Percentiles rank a stretch among this genome's conserved stretches.
phyloP scores from a whole-genome alignment of 345 rosid genomes.

The Cardamine occulta region DNA sequence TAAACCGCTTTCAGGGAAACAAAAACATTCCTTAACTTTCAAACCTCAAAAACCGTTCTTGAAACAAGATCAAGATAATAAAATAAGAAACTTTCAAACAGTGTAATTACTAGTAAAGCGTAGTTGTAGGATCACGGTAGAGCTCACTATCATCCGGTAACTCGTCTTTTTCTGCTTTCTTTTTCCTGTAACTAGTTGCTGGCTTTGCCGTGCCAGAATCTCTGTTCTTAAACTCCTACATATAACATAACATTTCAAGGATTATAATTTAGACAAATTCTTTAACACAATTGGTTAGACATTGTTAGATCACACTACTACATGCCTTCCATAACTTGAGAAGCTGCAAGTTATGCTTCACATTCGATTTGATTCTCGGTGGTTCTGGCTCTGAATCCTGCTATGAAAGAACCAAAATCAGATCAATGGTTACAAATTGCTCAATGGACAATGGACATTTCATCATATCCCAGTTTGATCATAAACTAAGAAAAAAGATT shows the following conservation, averaged over 20 bases:
- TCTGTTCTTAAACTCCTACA: constrained; percentile 69
- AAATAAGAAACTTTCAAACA: constrained; percentile 24
- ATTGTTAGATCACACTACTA: not conserved
- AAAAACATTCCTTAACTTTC: constrained; percentile 23
- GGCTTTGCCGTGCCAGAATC: constrained; percentile 69
- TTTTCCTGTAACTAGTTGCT: constrained; percentile 85
- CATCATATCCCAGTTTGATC: constrained; percentile 9
- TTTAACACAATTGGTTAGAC: not conserved
- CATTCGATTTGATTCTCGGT: constrained; percentile 85
- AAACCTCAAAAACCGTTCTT: constrained; percentile 14
- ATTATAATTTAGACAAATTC: not conserved
- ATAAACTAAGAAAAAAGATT: not conserved
- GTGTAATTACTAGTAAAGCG: constrained; percentile 78
- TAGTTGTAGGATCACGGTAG: constrained; percentile 68
- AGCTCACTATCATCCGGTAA: constrained; percentile 65
- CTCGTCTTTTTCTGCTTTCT: constrained; percentile 73
- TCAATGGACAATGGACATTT: not conserved
- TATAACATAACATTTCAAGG: not conserved
- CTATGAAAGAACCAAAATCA: constrained; percentile 17
- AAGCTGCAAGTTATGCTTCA: constrained; percentile 87
- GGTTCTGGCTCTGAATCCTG: constrained; percentile 74
- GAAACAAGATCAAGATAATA: constrained; percentile 13
- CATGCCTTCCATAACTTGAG: constrained; percentile 79
- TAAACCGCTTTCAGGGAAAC: constrained; percentile 48
- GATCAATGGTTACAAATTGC: constrained; percentile 22